These are phyloP conservation scores for Entonaema liquescens DNA, from an alignment of 495 filamentous ascomycete species.

Conservation along the genomic window DNA sequence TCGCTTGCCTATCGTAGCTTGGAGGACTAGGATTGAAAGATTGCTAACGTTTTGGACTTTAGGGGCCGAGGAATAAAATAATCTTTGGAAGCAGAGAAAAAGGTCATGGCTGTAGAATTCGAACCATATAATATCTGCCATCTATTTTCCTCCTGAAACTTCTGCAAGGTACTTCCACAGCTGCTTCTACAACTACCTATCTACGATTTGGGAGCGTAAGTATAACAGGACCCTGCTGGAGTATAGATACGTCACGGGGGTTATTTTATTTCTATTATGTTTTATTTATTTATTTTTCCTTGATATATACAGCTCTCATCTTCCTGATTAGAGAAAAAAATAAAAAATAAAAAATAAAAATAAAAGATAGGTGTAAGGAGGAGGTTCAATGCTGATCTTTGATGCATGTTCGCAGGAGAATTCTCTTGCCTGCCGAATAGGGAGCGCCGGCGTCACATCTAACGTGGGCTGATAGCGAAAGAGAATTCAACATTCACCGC, in stretches of 20 bases:
- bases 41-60: not conserved
- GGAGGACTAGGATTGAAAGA: constrained; percentile 19
- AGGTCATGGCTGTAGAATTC: constrained; percentile 8
- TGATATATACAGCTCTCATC: too few species aligned
- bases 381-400: not conserved
- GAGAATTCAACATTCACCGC: not conserved
- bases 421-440: not conserved
- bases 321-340: too few species aligned
- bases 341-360: too few species aligned
- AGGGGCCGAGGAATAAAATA: not conserved
- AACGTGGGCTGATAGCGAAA: not conserved
- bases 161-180: too few species aligned
- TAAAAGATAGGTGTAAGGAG: not conserved
- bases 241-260: too few species aligned
- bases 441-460: not conserved
- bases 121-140: constrained; percentile 15
- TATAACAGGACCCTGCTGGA: constrained; percentile 31
- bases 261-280: too few species aligned
- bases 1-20: constrained; percentile 4
- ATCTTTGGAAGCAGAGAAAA: not conserved
- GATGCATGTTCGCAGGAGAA: not conserved
- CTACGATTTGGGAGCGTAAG: constrained; percentile 37
- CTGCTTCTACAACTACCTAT: too few species aligned
- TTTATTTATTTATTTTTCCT: too few species aligned
- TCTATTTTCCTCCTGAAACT: too few species aligned